Percentiles rank a stretch among this genome's conserved stretches.
Evolutionary conservation across 495 filamentous ascomycete species (phyloP).

Genomic region (Xylaria curta): DNA sequence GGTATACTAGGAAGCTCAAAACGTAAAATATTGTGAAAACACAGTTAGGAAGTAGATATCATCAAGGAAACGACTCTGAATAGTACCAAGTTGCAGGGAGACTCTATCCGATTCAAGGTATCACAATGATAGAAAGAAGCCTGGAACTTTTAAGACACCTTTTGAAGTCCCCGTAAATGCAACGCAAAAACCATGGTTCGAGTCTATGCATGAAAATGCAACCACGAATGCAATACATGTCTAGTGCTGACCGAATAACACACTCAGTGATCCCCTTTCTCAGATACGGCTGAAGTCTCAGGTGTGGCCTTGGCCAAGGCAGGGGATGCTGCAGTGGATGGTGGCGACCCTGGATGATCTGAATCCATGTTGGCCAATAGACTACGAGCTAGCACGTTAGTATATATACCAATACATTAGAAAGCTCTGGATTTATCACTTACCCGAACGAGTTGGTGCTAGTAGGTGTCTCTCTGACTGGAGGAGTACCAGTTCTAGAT

Average conservation of each 20-base stretch:
- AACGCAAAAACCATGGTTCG: conserved; percentile 43
- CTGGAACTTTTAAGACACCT: conserved; percentile 54
- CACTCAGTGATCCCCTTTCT: conserved; percentile 53
- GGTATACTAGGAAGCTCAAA: conserved; percentile 16
- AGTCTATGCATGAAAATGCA: conserved; percentile 46
- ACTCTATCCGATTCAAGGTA: conserved; percentile 46
- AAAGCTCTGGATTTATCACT: conserved; percentile 40
- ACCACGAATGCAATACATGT: conserved; percentile 43
- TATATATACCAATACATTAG: not conserved
- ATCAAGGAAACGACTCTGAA: conserved; percentile 33
- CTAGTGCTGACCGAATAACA: conserved; percentile 37
- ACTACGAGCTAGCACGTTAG: conserved; percentile 41
- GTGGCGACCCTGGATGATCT: conserved; percentile 65
- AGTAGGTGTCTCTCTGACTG: conserved; percentile 71
- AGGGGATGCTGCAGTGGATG: conserved; percentile 64
- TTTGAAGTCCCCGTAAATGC: conserved; percentile 56
- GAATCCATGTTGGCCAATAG: conserved; percentile 59
- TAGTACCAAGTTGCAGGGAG: conserved; percentile 37
- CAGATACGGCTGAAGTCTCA: conserved; percentile 53
- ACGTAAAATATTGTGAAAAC: conserved; percentile 34
- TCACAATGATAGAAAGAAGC: conserved; percentile 45
- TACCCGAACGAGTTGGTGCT: conserved; percentile 91
- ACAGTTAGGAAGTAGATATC: conserved; percentile 30
- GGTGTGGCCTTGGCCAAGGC: conserved; percentile 68
- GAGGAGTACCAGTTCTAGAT: conserved; percentile 87